Evolutionary conservation across 331 rosid species (phyloP).

Genomic region (Malus hybrid): DNA sequence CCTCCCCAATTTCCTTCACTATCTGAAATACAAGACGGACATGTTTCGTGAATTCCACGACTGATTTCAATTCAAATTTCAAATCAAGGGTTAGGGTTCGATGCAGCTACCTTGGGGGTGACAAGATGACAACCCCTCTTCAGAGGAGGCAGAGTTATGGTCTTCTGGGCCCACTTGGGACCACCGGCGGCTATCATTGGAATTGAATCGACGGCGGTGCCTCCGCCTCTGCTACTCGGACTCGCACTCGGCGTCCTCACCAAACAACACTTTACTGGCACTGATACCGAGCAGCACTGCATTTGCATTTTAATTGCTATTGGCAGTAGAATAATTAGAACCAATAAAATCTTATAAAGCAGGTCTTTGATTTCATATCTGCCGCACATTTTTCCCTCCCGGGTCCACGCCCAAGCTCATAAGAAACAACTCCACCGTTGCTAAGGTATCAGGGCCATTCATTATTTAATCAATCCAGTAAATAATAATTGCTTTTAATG

Average conservation of each 20-base stretch:
- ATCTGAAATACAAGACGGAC: constrained; percentile 17
- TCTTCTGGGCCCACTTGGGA: constrained; percentile 65
- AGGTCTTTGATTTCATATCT: no score
- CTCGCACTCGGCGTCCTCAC: neutral
- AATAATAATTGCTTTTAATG: no score
- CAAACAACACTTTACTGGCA: neutral
- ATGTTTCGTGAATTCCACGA: neutral
- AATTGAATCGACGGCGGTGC: constrained; percentile 14
- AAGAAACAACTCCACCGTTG: no score
- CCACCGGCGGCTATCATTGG: constrained; percentile 49
- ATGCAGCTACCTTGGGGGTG: constrained; percentile 36
- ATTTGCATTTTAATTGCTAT: neutral
- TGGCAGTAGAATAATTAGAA: no score
- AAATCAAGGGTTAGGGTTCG: neutral
- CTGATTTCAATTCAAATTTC: neutral
- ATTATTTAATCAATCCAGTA: no score
- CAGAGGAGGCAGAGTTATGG: constrained; percentile 39
- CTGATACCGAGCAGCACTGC: neutral
- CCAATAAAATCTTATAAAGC: no score
- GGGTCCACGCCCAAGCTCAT: no score
- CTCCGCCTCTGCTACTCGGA: neutral
- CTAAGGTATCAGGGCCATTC: no score
- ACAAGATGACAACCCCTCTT: constrained; percentile 56
- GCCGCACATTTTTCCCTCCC: no score
- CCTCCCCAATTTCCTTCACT: constrained; percentile 34